phyloP scores from a whole-genome alignment of 1,284 basidiomycete genomes.

The Abortiporus biennis region DNA sequence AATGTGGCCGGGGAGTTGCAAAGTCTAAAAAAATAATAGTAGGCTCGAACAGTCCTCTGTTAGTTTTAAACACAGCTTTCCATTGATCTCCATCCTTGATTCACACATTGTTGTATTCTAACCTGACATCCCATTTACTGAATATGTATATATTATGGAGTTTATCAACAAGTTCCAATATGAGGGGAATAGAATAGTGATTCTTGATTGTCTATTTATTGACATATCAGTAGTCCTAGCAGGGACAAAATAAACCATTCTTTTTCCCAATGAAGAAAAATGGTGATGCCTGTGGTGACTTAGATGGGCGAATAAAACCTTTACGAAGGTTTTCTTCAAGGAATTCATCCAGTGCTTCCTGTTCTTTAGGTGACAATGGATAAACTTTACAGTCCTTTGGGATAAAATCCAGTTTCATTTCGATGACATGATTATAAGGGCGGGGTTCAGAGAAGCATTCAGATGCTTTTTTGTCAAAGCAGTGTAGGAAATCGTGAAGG shows the following conservation, averaged over 20 bases:
- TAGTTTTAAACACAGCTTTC: too few species aligned
- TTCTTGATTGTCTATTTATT: slow-evolving; percentile 27
- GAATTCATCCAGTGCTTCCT: slow-evolving; percentile 19
- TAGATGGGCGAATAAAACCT: slow-evolving; percentile 19
- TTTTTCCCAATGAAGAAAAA: slow-evolving; percentile 37
- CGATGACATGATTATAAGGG: slow-evolving; percentile 16
- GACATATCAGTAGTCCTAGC: slow-evolving; percentile 24
- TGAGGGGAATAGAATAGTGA: slow-evolving; percentile 27
- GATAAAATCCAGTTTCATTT: slow-evolving; percentile 11
- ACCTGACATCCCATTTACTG: too few species aligned
- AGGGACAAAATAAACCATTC: slow-evolving; percentile 25
- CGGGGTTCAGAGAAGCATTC: slow-evolving; percentile 10
- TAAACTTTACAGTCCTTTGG: slow-evolving; percentile 17
- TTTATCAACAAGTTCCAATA: slow-evolving; percentile 24
- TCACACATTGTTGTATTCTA: too few species aligned
- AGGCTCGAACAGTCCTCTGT: slow-evolving; percentile 23
- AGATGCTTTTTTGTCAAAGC: slow-evolving; percentile 11
- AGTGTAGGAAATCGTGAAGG: slow-evolving; percentile 10
- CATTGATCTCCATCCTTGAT: too few species aligned
- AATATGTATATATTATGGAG: slow-evolving; percentile 22
- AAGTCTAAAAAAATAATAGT: slow-evolving; percentile 27
- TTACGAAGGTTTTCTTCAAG: slow-evolving; percentile 24
- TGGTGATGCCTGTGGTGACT: slow-evolving; percentile 22
- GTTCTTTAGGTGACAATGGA: slow-evolving; percentile 17
- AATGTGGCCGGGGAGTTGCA: slow-evolving; percentile 25